Conservation (phyloP, 495 filamentous ascomycete species). For the Penicillium atrosanguineum region DNA sequence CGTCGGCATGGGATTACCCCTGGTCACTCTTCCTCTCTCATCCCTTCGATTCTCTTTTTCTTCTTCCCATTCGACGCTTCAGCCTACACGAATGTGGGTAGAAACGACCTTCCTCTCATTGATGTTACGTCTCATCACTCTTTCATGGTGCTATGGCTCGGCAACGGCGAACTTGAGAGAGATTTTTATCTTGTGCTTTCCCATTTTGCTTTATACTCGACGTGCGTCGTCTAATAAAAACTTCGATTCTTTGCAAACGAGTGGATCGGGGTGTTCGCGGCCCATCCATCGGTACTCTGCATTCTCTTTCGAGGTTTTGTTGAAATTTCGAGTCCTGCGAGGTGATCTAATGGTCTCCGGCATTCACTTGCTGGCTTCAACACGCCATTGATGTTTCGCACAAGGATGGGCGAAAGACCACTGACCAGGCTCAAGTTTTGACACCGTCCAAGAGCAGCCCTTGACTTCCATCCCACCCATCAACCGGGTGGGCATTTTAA, state of each 20-base stretch:
- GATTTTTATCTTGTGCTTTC: constrained; percentile 27
- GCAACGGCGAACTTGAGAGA: constrained; percentile 40
- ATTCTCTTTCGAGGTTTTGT: not conserved
- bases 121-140: constrained; percentile 38
- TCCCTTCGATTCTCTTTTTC: constrained; percentile 15
- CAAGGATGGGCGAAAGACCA: not conserved
- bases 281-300: not conserved
- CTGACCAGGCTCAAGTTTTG: constrained; percentile 1
- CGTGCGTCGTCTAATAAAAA: constrained; percentile 42
- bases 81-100: constrained; percentile 25
- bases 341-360: not conserved
- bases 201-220: constrained; percentile 28
- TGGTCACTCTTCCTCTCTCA: constrained; percentile 12
- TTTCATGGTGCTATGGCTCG: constrained; percentile 46
- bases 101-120: constrained; percentile 32
- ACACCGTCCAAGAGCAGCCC: not conserved
- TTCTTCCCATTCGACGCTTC: constrained; percentile 28
- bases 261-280: not conserved
- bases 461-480: constrained; percentile 5
- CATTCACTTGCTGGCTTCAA: not conserved
- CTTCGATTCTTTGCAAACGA: constrained; percentile 16
- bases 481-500: constrained; percentile 7
- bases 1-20: constrained; percentile 24
- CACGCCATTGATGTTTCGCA: not conserved
- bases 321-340: not conserved